A percentile compares a stretch with the other conserved stretches of the same genome.
Conservation (phyloP, 768 basidiomycete species). For the Mycena epipterygia region DNA sequence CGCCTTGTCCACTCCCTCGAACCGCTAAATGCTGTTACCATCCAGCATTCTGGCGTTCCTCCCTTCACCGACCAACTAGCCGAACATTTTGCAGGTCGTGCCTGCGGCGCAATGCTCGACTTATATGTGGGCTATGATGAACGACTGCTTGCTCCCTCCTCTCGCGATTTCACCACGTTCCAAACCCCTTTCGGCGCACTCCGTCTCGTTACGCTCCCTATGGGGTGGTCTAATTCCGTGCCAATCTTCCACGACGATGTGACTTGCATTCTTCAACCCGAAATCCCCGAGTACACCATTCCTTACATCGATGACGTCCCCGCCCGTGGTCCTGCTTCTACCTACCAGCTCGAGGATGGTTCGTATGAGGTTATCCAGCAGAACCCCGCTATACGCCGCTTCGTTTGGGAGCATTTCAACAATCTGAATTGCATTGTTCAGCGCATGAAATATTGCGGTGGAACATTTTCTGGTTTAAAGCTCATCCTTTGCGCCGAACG, state of each 20-base stretch:
- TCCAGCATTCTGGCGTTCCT: slow-evolving; percentile 32
- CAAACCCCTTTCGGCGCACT: slow-evolving; percentile 41
- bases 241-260: slow-evolving; percentile 15
- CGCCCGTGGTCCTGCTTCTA: slow-evolving; percentile 13
- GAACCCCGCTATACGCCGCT: slow-evolving; percentile 45
- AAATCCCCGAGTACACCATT: slow-evolving; percentile 19
- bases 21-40: slow-evolving; percentile 33
- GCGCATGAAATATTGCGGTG: background rate
- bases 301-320: slow-evolving; percentile 33
- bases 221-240: slow-evolving; percentile 44
- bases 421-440: slow-evolving; percentile 51
- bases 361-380: slow-evolving; percentile 36
- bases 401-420: slow-evolving; percentile 53
- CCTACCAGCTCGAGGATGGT: background rate
- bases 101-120: slow-evolving; percentile 31
- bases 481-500: slow-evolving; percentile 30
- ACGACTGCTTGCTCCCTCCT: slow-evolving; percentile 37
- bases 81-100: slow-evolving; percentile 2
- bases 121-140: slow-evolving; percentile 47
- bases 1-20: slow-evolving; percentile 37
- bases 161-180: slow-evolving; percentile 49
- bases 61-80: slow-evolving; percentile 28
- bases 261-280: background rate
- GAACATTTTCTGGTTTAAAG: no score
- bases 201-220: slow-evolving; percentile 40